Evolutionary conservation across 345 rosid species (phyloP), one percentile per base, ranked within the genome.

Genomic region (Arabidopsis thaliana): DNA sequence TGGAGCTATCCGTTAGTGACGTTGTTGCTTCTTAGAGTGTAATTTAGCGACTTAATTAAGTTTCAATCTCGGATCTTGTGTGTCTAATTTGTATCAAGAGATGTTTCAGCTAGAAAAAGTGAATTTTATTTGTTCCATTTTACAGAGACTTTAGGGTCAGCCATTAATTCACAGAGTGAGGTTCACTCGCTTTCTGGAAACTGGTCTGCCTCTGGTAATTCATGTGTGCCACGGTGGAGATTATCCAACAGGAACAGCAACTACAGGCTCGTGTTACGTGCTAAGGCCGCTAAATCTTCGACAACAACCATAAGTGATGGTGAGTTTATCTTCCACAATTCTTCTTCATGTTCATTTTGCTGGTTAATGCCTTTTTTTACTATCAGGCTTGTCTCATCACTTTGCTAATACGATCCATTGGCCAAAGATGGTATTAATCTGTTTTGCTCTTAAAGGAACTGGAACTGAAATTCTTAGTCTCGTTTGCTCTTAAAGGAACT

Each of bases 271-370:
- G 78, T 77, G 10, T 80, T 82, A 0, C 79, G 84, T 71, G 82
- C 78, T 2, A 85, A 84, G 73, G 73, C 91, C 45, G 72, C 88
- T 55, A 90, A 85, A 62, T 69, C 85, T 64, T 45, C 85, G n/a
- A 74, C 74, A 11, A 37, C 84, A 7, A 77, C 80, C 67, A 85
- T 83, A 77, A 80, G 84, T 57, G 87, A 82, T 36, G 93, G 93
- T 89, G 44, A 65, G 87, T 65, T 69, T 78, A 42, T 56, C 62
- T 37, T 42, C 12, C 10, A 24, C 34, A 7, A 41, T 41, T 58
- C 51, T 69, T 69, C 50, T 33, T 53, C 68, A 22, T 61, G 4
- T 61, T 41, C 6, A 0, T 60, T 10, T 22, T 60, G 4, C 5
- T 59, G 63, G 38, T 38, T 22, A 23, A 34, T 34, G 14, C 3